phyloP scores from a whole-genome alignment of 1,284 basidiomycete genomes.

The Fomitiporia mediterranea region DNA sequence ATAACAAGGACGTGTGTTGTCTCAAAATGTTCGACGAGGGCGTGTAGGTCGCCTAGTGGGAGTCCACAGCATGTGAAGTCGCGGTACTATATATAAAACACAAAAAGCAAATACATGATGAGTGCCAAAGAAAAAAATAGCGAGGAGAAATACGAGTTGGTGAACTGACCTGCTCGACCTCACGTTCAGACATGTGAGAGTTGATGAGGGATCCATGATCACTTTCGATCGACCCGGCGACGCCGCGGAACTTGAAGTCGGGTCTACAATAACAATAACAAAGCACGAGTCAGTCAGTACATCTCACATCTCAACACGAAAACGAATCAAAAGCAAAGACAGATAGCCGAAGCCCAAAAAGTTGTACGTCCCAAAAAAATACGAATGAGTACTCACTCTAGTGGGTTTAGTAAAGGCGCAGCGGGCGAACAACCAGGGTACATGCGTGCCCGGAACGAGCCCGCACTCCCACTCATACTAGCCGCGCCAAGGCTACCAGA shows the following conservation, averaged over 20 bases:
- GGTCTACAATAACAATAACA: conserved; percentile 35
- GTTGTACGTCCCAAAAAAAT: background rate
- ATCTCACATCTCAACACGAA: background rate
- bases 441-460: background rate
- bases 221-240: conserved; percentile 55
- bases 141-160: conserved; percentile 2
- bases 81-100: conserved; percentile 48
- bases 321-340: background rate
- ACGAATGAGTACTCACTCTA: conserved; percentile 14
- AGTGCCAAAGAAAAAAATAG: conserved; percentile 7
- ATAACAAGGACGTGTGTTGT: conserved; percentile 75
- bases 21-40: conserved; percentile 83
- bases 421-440: conserved; percentile 10
- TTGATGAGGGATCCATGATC: conserved; percentile 61
- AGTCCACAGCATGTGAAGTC: conserved; percentile 84
- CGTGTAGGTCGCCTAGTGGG: conserved; percentile 76
- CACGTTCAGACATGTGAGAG: conserved; percentile 42
- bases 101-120: background rate
- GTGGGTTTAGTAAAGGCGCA: conserved; percentile 2
- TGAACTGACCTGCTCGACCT: conserved; percentile 54
- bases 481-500: background rate
- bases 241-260: conserved; percentile 45
- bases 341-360: too few relatives aligned
- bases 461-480: background rate
- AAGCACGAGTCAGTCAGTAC: background rate